These are phyloP conservation scores for Fraxinus xanthoxyloides DNA, from an alignment of 305 asterid genomes.

Conservation along the genomic window DNA sequence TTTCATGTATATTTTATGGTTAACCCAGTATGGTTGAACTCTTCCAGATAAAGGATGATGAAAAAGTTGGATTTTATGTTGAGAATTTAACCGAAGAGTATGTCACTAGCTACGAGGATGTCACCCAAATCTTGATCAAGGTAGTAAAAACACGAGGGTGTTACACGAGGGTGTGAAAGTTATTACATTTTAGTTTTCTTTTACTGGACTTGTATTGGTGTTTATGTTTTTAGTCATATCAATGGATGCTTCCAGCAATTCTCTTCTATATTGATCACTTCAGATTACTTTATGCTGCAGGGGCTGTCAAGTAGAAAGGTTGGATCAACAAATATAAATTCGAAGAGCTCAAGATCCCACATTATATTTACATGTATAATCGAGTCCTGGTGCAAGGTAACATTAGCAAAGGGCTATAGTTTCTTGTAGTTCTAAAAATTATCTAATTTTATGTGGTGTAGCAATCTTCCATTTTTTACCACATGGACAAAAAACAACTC, in stretches of 20 bases:
- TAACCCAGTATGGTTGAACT: too few relatives aligned
- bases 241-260: neutral
- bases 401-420: neutral
- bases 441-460: neutral
- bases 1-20: too few relatives aligned
- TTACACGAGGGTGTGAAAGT: slow-evolving; percentile 10
- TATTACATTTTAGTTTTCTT: neutral
- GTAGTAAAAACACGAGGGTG: slow-evolving; percentile 27
- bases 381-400: slow-evolving; percentile 98
- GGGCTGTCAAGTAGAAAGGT: slow-evolving; percentile 75
- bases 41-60: too few relatives aligned
- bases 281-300: slow-evolving; percentile 34
- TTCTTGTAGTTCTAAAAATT: neutral
- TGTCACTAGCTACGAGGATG: too few relatives aligned
- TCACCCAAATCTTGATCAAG: too few relatives aligned
- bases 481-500: neutral
- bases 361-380: slow-evolving; percentile 77
- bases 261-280: slow-evolving; percentile 6
- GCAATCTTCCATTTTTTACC: neutral
- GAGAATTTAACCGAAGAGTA: too few relatives aligned
- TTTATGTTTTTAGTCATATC: neutral
- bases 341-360: slow-evolving; percentile 95
- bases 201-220: neutral
- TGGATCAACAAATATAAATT: slow-evolving; percentile 74
- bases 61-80: too few relatives aligned